Evolutionary conservation across 2,329 filamentous ascomycete species (phyloP).

Genomic region (Colletotrichum lentis): DNA sequence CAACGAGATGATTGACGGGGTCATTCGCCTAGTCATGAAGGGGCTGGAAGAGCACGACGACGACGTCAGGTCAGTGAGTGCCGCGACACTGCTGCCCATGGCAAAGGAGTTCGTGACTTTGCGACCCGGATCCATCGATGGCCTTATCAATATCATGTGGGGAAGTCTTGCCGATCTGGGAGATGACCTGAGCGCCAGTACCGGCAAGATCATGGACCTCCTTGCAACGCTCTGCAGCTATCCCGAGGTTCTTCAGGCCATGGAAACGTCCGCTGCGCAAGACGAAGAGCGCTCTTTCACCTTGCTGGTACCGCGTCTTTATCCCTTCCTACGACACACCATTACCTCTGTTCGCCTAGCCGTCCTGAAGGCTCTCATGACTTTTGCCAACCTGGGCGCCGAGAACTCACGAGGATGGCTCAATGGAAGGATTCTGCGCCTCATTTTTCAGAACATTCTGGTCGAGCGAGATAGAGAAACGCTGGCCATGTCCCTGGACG

Average conservation of each 20-base stretch:
- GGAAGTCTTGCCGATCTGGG: slow-evolving; percentile 96
- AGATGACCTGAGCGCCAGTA: slow-evolving; percentile 95
- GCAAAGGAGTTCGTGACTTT: slow-evolving; percentile 92
- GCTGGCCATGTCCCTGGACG: slow-evolving; percentile 81
- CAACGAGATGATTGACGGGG: slow-evolving; percentile 86
- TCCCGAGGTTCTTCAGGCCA: slow-evolving; percentile 88
- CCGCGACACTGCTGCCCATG: slow-evolving; percentile 96
- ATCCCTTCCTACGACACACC: slow-evolving; percentile 95
- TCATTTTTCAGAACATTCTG: slow-evolving; percentile 94
- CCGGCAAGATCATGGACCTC: slow-evolving; percentile 97
- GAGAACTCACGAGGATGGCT: slow-evolving; percentile 89
- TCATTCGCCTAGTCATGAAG: slow-evolving; percentile 92
- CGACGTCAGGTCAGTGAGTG: slow-evolving; percentile 95
- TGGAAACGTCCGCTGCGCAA: slow-evolving; percentile 86
- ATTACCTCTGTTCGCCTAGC: slow-evolving; percentile 95
- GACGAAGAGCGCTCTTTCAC: slow-evolving; percentile 91
- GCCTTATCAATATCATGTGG: slow-evolving; percentile 94
- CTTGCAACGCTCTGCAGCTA: slow-evolving; percentile 95
- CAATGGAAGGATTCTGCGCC: slow-evolving; percentile 83
- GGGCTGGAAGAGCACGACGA: slow-evolving; percentile 91
- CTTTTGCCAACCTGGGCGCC: slow-evolving; percentile 87
- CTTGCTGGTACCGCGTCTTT: slow-evolving; percentile 88
- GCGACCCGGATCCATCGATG: slow-evolving; percentile 78
- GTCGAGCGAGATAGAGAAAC: slow-evolving; percentile 90
- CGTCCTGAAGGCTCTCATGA: slow-evolving; percentile 89